These are phyloP conservation scores for Solanum etuberosum DNA, from an alignment of 257 asterid genomes.

Conservation along the genomic window DNA sequence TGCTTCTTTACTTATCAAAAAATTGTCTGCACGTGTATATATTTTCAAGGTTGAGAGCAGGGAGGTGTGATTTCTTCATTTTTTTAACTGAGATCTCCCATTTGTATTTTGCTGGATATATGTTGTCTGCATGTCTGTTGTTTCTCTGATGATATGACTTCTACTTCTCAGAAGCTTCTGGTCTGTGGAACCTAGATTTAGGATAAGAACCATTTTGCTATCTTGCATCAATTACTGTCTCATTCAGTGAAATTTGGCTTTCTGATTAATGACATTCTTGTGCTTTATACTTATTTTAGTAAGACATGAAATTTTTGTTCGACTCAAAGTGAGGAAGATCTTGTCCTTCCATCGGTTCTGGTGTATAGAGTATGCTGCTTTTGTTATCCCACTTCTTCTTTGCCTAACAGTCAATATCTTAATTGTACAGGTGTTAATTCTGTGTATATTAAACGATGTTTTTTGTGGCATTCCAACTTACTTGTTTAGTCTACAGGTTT, in stretches of 20 bases:
- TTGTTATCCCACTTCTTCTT: background rate
- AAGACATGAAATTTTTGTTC: background rate
- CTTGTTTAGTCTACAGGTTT: slow-evolving; percentile 47
- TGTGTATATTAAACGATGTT: background rate
- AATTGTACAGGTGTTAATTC: background rate
- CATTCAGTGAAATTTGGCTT: background rate
- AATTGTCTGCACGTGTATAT: background rate
- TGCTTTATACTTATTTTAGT: background rate
- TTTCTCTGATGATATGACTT: background rate
- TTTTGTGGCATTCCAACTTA: background rate
- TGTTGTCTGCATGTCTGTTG: background rate
- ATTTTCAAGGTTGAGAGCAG: background rate
- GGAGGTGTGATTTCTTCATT: background rate
- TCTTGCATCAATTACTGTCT: background rate
- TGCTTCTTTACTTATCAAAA: background rate
- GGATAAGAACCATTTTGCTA: background rate
- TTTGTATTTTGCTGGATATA: background rate
- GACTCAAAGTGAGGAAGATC: background rate
- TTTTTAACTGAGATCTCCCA: background rate
- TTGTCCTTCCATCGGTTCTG: background rate
- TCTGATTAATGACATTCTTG: background rate
- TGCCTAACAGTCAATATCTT: background rate
- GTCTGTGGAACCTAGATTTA: background rate
- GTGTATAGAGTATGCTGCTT: background rate
- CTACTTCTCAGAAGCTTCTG: background rate